These are phyloP conservation scores for Trichosanthes truncata DNA, from an alignment of 306 rosid genomes.

Conservation along the genomic window DNA sequence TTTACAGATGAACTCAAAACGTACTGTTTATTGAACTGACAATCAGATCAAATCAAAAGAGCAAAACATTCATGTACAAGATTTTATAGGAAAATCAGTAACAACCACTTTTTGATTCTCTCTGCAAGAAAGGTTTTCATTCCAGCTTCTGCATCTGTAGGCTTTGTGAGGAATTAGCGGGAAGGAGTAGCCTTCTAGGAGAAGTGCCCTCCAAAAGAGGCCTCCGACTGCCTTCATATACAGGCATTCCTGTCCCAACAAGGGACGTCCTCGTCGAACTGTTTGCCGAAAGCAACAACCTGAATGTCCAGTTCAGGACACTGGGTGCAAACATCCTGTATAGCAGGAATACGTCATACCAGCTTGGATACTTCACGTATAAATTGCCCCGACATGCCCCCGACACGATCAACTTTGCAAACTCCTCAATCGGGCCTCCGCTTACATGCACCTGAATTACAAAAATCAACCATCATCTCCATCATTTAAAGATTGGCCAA, in stretches of 20 bases:
- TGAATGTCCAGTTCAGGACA: constrained; percentile 60
- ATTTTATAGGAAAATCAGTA: background rate
- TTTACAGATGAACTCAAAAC: background rate
- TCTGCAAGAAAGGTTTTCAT: constrained; percentile 5
- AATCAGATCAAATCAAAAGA: constrained; percentile 1
- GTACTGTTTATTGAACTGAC: background rate
- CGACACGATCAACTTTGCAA: constrained; percentile 57
- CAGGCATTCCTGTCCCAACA: constrained; percentile 53
- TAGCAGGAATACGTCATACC: constrained; percentile 66
- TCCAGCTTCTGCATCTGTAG: constrained; percentile 26
- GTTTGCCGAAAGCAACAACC: constrained; percentile 38
- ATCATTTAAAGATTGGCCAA: background rate
- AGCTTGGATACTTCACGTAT: constrained; percentile 65
- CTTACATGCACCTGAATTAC: constrained; percentile 30
- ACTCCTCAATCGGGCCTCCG: constrained; percentile 57
- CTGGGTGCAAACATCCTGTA: constrained; percentile 63
- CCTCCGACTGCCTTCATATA: constrained; percentile 19
- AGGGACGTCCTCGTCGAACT: constrained; percentile 34
- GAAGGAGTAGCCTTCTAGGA: constrained; percentile 22
- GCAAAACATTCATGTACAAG: background rate
- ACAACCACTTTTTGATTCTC: background rate
- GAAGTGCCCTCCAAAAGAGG: constrained; percentile 32
- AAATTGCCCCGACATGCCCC: constrained; percentile 73
- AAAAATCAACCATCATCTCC: background rate
- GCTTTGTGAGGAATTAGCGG: constrained; percentile 21